phyloP scores from a whole-genome alignment of 176 grass and related monocot species.

The Guadua angustifolia region DNA sequence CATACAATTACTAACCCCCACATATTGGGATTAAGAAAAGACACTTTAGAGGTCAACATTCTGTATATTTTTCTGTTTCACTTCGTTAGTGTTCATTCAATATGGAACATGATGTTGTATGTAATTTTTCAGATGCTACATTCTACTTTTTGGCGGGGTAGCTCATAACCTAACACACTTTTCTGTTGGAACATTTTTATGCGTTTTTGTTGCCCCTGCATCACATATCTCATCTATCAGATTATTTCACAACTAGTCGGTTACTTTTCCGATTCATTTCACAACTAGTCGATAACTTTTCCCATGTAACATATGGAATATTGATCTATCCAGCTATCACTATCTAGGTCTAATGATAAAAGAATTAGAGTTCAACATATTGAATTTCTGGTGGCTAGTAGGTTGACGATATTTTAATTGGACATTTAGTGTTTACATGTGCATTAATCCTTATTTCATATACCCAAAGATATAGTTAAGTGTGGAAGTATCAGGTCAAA shows the following conservation, averaged over 20 bases:
- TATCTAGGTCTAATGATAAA: conserved; percentile 12
- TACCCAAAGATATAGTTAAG: background rate
- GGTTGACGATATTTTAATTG: background rate
- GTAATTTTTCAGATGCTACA: conserved; percentile 22
- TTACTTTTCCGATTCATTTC: background rate
- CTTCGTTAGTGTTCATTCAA: background rate
- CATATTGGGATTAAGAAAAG: background rate
- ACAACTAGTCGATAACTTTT: conserved; percentile 6
- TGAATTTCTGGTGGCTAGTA: conserved; percentile 9
- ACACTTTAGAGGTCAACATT: conserved; percentile 23
- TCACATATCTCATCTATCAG: conserved; percentile 11
- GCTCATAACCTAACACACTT: background rate
- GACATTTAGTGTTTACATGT: background rate
- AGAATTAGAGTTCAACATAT: background rate
- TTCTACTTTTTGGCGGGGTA: background rate
- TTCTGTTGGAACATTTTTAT: conserved; percentile 17
- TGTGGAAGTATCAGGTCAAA: background rate
- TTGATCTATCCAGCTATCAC: background rate
- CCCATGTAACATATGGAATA: conserved; percentile 6
- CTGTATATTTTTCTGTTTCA: conserved; percentile 22
- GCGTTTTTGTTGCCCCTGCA: conserved; percentile 17
- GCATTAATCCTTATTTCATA: background rate
- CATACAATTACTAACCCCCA: background rate
- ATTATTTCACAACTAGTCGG: conserved; percentile 18
- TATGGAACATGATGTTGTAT: conserved; percentile 27